Percentiles rank a stretch among this genome's conserved stretches.
phyloP scores from a whole-genome alignment of 352 stramenopile genomes.

The Globisporangium ultimum region DNA sequence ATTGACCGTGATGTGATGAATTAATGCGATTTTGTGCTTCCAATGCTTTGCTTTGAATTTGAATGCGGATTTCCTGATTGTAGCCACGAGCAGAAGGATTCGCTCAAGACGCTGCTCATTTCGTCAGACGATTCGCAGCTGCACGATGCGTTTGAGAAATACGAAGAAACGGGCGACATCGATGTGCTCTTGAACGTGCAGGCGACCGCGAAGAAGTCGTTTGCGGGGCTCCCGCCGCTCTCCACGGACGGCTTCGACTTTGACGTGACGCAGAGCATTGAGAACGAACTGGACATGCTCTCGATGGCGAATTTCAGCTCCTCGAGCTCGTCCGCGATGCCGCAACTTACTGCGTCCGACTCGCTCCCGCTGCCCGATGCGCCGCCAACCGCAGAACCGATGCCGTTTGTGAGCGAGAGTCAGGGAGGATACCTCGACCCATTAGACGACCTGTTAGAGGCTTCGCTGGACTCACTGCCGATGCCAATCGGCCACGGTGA shows the following conservation, averaged over 20 bases:
- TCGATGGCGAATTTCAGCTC: slow-evolving; percentile 63
- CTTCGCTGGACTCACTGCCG: slow-evolving; percentile 45
- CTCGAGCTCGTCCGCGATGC: slow-evolving; percentile 10
- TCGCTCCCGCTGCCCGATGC: slow-evolving; percentile 7
- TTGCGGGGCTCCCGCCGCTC: slow-evolving; percentile 50
- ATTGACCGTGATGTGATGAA: neutral
- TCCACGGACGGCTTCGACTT: slow-evolving; percentile 69
- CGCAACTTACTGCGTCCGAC: slow-evolving; percentile 8
- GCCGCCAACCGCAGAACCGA: slow-evolving; percentile 25
- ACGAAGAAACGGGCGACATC: slow-evolving; percentile 77
- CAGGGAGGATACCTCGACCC: slow-evolving; percentile 42
- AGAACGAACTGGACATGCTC: slow-evolving; percentile 75
- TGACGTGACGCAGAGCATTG: slow-evolving; percentile 74
- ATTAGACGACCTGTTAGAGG: slow-evolving; percentile 53
- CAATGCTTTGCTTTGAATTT: neutral
- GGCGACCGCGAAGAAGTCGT: slow-evolving; percentile 60
- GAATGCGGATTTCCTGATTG: neutral
- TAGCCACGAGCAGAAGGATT: slow-evolving; percentile 77
- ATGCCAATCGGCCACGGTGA: slow-evolving; percentile 70
- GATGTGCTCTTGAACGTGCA: slow-evolving; percentile 70
- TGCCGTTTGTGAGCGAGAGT: slow-evolving; percentile 30
- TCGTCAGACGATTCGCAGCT: slow-evolving; percentile 68
- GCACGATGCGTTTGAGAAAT: slow-evolving; percentile 72
- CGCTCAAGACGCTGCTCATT: slow-evolving; percentile 78
- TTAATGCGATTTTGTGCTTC: neutral